phyloP scores from a whole-genome alignment of 177 flowering plant species.

The Vitis hybrid region DNA sequence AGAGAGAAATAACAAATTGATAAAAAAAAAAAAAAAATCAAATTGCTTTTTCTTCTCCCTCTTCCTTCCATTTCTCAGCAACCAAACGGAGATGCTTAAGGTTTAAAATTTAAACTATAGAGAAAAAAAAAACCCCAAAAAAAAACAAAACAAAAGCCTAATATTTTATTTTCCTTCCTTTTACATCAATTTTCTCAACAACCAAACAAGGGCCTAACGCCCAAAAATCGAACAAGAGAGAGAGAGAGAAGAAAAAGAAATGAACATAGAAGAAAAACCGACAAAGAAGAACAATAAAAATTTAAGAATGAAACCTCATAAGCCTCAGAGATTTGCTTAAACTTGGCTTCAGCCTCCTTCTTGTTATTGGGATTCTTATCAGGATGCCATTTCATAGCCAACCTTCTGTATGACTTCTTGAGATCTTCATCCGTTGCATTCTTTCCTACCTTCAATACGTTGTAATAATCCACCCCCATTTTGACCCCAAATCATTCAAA shows the following conservation, averaged over 20 bases:
- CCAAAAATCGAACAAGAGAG: background rate
- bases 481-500: background rate
- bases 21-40: background rate
- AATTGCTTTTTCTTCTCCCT: background rate
- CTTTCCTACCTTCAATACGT: conserved; percentile 50
- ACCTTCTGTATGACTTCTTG: conserved; percentile 61
- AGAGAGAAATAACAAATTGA: background rate
- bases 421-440: conserved; percentile 71
- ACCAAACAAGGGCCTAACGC: background rate
- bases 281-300: background rate
- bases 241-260: background rate
- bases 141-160: background rate
- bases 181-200: background rate
- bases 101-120: background rate
- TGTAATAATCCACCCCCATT: conserved; percentile 73
- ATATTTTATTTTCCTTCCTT: background rate
- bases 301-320: conserved; percentile 41
- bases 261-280: too few species aligned
- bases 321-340: conserved; percentile 82
- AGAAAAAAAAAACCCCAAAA: background rate
- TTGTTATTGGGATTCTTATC: conserved; percentile 71
- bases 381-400: conserved; percentile 89
- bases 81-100: background rate
- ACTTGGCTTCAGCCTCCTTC: conserved; percentile 75
- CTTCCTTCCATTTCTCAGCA: background rate